Conservation (phyloP, 805 yeast species). For the Ogataea nonfermentans region DNA sequence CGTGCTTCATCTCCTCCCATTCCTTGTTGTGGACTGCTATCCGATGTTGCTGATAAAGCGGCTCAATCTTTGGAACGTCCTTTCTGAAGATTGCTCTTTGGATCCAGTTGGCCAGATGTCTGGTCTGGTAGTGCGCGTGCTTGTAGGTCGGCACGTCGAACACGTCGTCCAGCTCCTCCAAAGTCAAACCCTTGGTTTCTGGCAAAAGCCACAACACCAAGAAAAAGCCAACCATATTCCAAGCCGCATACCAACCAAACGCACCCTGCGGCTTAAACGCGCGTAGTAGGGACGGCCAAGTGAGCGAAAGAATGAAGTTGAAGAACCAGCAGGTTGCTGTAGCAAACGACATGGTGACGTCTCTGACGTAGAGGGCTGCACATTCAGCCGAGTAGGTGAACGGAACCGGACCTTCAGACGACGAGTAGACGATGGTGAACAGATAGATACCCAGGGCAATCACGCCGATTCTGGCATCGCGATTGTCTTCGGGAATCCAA, state of each 20-base stretch:
- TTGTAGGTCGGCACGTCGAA: conserved; percentile 57
- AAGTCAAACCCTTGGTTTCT: conserved; percentile 68
- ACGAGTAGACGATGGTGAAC: conserved; percentile 70
- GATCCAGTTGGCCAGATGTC: conserved; percentile 41
- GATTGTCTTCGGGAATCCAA: conserved; percentile 50
- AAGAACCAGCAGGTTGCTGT: conserved; percentile 75
- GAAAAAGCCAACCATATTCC: conserved; percentile 72
- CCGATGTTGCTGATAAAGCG: conserved; percentile 56
- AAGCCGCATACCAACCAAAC: conserved; percentile 84
- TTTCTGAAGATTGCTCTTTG: conserved; percentile 49
- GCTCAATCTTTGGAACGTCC: conserved; percentile 48
- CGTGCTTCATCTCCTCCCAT: conserved; percentile 62
- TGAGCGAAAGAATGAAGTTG: conserved; percentile 65
- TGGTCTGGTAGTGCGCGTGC: conserved; percentile 52
- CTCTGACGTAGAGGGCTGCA: conserved; percentile 75
- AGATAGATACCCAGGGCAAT: conserved; percentile 73
- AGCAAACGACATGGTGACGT: conserved; percentile 77
- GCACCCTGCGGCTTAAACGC: conserved; percentile 81
- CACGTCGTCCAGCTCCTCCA: conserved; percentile 75
- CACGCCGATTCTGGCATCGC: conserved; percentile 59
- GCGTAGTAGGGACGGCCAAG: conserved; percentile 72
- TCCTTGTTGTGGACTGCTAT: conserved; percentile 58
- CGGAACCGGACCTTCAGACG: conserved; percentile 89
- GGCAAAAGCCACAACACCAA: conserved; percentile 70
- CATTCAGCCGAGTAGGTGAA: conserved; percentile 87